These are phyloP conservation scores for Melampsora americana DNA, from an alignment of 1,284 basidiomycete species.

Conservation along the genomic window DNA sequence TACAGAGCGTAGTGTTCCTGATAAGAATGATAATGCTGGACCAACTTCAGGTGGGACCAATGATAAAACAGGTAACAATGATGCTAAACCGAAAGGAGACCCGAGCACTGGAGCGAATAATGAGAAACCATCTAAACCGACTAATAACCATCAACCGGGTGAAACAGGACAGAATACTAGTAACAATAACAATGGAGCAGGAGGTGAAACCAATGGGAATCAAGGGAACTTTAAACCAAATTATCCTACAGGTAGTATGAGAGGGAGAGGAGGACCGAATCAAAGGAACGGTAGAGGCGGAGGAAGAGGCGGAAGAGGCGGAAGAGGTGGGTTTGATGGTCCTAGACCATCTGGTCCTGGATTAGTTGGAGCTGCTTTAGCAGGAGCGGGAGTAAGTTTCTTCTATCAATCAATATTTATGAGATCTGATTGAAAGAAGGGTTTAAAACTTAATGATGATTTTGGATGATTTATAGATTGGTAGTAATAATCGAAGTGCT, in stretches of 20 bases:
- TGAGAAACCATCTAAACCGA: neutral
- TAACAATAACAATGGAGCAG: conserved; percentile 1
- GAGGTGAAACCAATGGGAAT: neutral
- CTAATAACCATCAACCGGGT: neutral
- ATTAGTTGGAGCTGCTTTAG: conserved; percentile 32
- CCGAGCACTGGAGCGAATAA: neutral
- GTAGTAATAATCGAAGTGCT: too few relatives aligned
- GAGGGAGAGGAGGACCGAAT: conserved; percentile 33
- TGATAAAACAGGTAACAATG: neutral
- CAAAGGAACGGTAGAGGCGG: conserved; percentile 17
- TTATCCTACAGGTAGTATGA: conserved; percentile 2
- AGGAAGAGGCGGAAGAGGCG: conserved; percentile 17
- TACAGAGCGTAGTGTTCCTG: conserved; percentile 5
- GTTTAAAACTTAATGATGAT: too few relatives aligned
- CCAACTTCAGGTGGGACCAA: neutral
- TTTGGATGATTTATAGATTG: too few relatives aligned
- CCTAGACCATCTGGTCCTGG: conserved; percentile 32
- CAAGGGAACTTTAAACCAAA: conserved; percentile 1
- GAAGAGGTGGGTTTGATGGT: conserved; percentile 19
- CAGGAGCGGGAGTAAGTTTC: conserved; percentile 22
- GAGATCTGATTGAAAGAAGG: too few relatives aligned
- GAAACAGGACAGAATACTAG: neutral
- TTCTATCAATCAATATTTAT: neutral
- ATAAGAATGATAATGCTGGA: conserved; percentile 18
- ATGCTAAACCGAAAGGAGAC: conserved; percentile 7